These are phyloP conservation scores for Nevesoporus exiguus DNA, from an alignment of 768 basidiomycete species.

Conservation along the genomic window DNA sequence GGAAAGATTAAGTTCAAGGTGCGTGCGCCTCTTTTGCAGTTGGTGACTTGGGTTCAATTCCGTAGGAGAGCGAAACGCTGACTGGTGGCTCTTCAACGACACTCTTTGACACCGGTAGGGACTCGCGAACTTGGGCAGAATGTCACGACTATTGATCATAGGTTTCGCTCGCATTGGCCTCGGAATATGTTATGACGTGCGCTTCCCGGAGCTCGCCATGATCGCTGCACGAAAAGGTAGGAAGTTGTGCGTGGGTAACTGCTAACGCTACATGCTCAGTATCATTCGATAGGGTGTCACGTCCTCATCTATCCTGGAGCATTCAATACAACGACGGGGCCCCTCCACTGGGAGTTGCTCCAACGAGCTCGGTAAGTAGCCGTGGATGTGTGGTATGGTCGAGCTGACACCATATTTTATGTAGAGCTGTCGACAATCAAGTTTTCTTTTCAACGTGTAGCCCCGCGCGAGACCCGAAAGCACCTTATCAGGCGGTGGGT, in stretches of 20 bases:
- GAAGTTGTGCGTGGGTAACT: constrained; percentile 6
- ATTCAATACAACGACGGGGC: constrained; percentile 95
- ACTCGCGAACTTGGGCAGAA: background rate
- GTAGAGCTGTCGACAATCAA: constrained; percentile 93
- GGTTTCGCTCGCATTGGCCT: constrained; percentile 97
- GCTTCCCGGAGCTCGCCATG: constrained; percentile 93
- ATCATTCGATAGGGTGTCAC: constrained; percentile 63
- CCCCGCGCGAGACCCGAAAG: constrained; percentile 79
- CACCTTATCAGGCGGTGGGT: constrained; percentile 85
- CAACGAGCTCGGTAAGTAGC: constrained; percentile 68
- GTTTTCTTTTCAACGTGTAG: constrained; percentile 96
- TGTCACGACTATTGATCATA: constrained; percentile 26
- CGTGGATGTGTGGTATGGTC: background rate
- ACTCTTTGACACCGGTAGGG: constrained; percentile 82
- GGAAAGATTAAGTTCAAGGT: constrained; percentile 90
- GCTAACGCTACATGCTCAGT: background rate
- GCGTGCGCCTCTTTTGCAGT: background rate
- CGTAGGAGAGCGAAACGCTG: constrained; percentile 83
- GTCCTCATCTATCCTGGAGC: constrained; percentile 90
- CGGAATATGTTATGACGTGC: constrained; percentile 94
- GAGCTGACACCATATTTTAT: constrained; percentile 8
- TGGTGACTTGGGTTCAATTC: constrained; percentile 1
- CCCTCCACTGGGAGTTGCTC: constrained; percentile 93
- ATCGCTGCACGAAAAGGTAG: constrained; percentile 82
- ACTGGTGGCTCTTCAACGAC: constrained; percentile 72